Percentiles rank a stretch among this genome's conserved stretches.
These are phyloP conservation scores for Kwoniella dendrophila DNA, from an alignment of 768 basidiomycete genomes.

Conservation along the genomic window DNA sequence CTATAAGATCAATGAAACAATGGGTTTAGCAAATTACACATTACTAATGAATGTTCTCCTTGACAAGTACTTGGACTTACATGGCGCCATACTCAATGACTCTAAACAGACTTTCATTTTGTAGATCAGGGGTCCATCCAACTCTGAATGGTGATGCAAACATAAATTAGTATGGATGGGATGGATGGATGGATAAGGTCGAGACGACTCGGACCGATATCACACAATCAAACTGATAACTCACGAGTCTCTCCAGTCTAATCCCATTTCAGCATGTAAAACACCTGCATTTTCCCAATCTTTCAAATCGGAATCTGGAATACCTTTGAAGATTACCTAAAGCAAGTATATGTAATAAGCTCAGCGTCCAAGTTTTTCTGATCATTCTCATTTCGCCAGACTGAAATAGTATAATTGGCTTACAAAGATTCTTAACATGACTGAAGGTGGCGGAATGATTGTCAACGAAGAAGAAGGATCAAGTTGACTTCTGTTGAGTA, in stretches of 20 bases:
- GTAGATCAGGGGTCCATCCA: conserved; percentile 41
- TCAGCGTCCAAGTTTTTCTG: background rate
- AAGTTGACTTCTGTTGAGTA: conserved; percentile 39
- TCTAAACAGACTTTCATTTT: conserved; percentile 47
- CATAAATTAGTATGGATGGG: conserved; percentile 6
- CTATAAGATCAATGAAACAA: background rate
- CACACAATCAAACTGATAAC: too few species aligned
- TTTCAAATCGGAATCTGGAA: conserved; percentile 42
- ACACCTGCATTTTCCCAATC: conserved; percentile 44
- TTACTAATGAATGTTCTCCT: background rate
- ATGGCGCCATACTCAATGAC: conserved; percentile 53
- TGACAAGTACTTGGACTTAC: conserved; percentile 34
- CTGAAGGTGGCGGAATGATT: conserved; percentile 49
- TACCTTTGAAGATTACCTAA: conserved; percentile 48
- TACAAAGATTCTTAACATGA: conserved; percentile 48
- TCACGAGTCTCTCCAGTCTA: conserved; percentile 50
- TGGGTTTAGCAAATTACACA: background rate
- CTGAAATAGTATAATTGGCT: conserved; percentile 11
- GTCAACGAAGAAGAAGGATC: conserved; percentile 32
- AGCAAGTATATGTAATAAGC: background rate
- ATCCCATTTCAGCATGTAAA: conserved; percentile 51
- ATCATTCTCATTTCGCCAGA: too few species aligned
- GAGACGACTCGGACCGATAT: too few species aligned
- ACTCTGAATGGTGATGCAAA: conserved; percentile 33
- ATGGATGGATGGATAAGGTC: too few species aligned